These are phyloP conservation scores for Venturia asperata DNA, from an alignment of 2,329 filamentous ascomycete genomes.

Conservation along the genomic window DNA sequence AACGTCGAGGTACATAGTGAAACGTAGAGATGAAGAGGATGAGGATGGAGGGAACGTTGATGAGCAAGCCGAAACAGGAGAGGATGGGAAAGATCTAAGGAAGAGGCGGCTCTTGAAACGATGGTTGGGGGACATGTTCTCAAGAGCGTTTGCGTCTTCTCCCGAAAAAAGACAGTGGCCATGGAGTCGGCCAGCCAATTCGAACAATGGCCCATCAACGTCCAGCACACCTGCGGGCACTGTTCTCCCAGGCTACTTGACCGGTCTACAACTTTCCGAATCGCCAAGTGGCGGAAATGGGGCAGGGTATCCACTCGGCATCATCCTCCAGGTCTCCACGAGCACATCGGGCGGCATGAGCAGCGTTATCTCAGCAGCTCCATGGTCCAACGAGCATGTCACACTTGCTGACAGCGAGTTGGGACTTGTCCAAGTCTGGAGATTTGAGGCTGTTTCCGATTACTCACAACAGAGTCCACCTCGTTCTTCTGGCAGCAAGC, in stretches of 20 bases:
- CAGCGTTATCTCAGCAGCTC: constrained; percentile 3
- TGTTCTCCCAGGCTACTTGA: constrained; percentile 8
- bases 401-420: constrained; percentile 12
- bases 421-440: constrained; percentile 16
- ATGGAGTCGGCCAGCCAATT: not conserved
- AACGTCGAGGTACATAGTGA: not conserved
- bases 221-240: not conserved
- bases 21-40: constrained; percentile 8
- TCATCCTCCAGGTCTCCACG: constrained; percentile 14
- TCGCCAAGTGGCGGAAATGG: not conserved
- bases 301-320: constrained; percentile 6
- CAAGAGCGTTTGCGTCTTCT: not conserved
- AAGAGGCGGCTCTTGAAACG: not conserved
- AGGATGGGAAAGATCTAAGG: not conserved
- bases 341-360: constrained; percentile 12
- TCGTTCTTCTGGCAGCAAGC: not conserved
- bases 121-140: not conserved
- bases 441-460: constrained; percentile 3
- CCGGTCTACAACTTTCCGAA: not conserved
- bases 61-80: not conserved
- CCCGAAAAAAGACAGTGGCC: not conserved
- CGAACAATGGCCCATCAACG: not conserved
- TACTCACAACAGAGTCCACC: not conserved
- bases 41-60: constrained; percentile 7
- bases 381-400: constrained; percentile 15